Conservation (phyloP, 176 grass and related monocot genomes). For the Musa troglodytarum region DNA sequence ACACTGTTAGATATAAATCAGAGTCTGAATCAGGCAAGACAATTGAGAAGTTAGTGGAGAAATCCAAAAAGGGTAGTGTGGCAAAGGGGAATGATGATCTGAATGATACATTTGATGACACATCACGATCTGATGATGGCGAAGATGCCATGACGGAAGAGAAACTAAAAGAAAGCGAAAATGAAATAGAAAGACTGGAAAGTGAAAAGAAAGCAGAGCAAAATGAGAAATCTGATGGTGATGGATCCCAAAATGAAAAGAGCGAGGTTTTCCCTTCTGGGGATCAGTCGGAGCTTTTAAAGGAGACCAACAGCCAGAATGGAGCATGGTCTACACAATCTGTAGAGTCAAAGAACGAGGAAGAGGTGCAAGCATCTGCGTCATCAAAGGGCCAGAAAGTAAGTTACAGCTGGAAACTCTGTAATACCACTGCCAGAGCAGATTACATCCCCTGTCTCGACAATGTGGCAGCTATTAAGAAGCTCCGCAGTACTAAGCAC, state of each 20-base stretch:
- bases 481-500: slow-evolving; percentile 5
- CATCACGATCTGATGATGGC: not conserved
- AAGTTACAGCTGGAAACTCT: slow-evolving; percentile 5
- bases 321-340: slow-evolving; percentile 3
- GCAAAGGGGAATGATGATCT: not conserved
- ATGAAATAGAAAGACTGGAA: not conserved
- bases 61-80: not conserved
- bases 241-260: not conserved
- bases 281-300: not conserved
- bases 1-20: not conserved
- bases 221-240: not conserved
- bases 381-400: not conserved
- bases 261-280: not conserved
- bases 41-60: not conserved
- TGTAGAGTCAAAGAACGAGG: slow-evolving; percentile 5
- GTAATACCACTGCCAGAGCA: not conserved
- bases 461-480: slow-evolving; percentile 7
- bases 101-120: not conserved
- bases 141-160: not conserved
- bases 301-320: slow-evolving; percentile 6
- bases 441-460: slow-evolving; percentile 18
- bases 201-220: not conserved
- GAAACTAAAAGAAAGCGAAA: not conserved
- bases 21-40: not conserved
- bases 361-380: not conserved